Evolutionary conservation across 139 green algal genomes (phyloP).

Genomic region (Helicosporidium sp.): DNA sequence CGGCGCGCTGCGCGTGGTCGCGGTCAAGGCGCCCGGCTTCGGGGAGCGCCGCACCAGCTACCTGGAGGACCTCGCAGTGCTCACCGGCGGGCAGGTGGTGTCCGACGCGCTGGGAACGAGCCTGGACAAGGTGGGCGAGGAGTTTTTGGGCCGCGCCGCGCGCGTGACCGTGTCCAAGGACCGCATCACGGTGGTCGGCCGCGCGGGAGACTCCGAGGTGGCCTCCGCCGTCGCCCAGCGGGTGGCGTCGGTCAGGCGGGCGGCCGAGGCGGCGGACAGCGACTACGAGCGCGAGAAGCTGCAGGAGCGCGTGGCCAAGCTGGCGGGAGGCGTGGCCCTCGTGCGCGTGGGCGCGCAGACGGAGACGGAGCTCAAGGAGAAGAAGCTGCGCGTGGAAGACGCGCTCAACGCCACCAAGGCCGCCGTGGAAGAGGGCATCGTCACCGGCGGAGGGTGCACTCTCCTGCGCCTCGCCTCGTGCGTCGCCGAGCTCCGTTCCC

Average conservation of each 20-base stretch:
- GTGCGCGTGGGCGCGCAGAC: conserved; percentile 98
- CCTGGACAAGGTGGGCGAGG: conserved; percentile 70
- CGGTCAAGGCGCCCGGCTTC: conserved; percentile 94
- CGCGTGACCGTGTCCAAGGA: conserved; percentile 78
- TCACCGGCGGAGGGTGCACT: conserved; percentile 92
- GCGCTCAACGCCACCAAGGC: conserved; percentile 97
- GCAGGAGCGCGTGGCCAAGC: conserved; percentile 89
- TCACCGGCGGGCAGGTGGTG: conserved; percentile 76
- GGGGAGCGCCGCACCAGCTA: conserved; percentile 94
- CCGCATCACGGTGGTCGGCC: conserved; percentile 83
- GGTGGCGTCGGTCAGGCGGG: conserved; percentile 87
- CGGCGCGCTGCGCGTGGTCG: conserved; percentile 75
- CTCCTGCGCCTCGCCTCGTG: conserved; percentile 70
- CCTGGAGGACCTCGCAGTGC: conserved; percentile 98
- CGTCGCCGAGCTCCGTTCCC: conserved; percentile 65
- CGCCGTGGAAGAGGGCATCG: conserved; percentile 97
- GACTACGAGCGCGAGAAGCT: conserved; percentile 98
- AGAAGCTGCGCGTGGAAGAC: conserved; percentile 99
- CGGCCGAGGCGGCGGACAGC: conserved; percentile 36
- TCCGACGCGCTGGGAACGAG: conserved; percentile 91
- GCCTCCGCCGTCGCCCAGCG: conserved; percentile 61
- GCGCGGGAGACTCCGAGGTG: conserved; percentile 54
- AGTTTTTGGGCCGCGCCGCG: conserved; percentile 57
- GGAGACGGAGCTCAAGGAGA: conserved; percentile 99
- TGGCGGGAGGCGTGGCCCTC: conserved; percentile 90